phyloP scores from a whole-genome alignment of 768 basidiomycete genomes.

The Suillus occidentalis region DNA sequence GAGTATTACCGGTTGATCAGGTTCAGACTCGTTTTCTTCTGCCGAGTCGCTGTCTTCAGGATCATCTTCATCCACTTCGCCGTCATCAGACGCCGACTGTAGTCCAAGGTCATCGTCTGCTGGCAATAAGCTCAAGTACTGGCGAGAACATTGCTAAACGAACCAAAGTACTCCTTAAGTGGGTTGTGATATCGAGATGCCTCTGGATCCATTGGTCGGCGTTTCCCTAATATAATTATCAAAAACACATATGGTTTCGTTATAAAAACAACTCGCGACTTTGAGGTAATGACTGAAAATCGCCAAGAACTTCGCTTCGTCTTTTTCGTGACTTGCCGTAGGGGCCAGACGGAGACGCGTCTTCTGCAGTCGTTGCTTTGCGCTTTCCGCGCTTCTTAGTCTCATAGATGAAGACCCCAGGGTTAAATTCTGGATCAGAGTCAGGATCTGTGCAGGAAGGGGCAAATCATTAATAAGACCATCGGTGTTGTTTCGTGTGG shows the following conservation, averaged over 20 bases:
- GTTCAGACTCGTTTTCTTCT: conserved; percentile 24
- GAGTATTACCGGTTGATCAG: conserved; percentile 21
- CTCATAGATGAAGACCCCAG: conserved; percentile 30
- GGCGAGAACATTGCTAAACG: conserved; percentile 5
- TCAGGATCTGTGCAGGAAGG: conserved; percentile 24
- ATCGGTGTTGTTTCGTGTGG: background rate
- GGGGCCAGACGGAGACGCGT: conserved; percentile 11
- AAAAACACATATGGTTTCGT: background rate
- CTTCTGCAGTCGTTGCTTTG: conserved; percentile 15
- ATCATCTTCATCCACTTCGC: conserved; percentile 19
- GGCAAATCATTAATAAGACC: background rate
- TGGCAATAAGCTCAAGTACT: background rate
- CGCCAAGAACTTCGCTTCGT: conserved; percentile 11
- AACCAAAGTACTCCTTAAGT: conserved; percentile 51
- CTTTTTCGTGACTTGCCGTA: conserved; percentile 18
- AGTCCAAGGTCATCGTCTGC: conserved; percentile 45
- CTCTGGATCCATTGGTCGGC: background rate
- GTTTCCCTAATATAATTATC: conserved; percentile 7
- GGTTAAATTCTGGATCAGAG: conserved; percentile 35
- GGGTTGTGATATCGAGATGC: conserved; percentile 36
- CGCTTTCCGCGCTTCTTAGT: conserved; percentile 23
- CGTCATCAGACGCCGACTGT: conserved; percentile 52
- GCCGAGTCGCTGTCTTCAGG: conserved; percentile 23
- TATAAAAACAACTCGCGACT: conserved; percentile 14
- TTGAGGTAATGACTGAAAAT: conserved; percentile 8